Evolutionary conservation across 1,139 yeast species (phyloP).

Genomic region (Pichia kudriavzevii): DNA sequence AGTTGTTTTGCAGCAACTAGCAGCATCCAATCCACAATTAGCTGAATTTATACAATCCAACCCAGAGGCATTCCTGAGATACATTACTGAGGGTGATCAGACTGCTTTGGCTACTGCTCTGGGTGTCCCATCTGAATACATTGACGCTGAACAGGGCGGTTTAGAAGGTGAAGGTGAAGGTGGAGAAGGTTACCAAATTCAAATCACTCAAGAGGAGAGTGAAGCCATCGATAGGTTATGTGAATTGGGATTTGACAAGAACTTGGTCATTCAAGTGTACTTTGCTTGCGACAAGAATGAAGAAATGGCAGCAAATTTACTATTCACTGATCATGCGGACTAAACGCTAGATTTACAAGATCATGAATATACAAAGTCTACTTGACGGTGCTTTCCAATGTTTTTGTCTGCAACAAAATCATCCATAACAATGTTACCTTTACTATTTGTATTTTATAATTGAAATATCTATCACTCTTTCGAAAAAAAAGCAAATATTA

Average conservation of each 20-base stretch:
- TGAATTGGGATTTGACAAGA: conserved; percentile 87
- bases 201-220: conserved; percentile 75
- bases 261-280: conserved; percentile 84
- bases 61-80: conserved; percentile 78
- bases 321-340: conserved; percentile 45
- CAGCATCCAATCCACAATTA: conserved; percentile 78
- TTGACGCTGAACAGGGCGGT: conserved; percentile 31
- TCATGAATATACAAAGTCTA: not conserved
- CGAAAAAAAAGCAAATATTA: not conserved
- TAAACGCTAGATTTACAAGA: conserved; percentile 6
- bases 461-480: not conserved
- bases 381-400: not conserved
- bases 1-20: conserved; percentile 73
- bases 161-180: conserved; percentile 33
- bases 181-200: conserved; percentile 43
- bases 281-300: conserved; percentile 98
- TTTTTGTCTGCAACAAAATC: no score
- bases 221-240: conserved; percentile 82
- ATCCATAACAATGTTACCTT: not conserved
- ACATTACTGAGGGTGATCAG: conserved; percentile 54
- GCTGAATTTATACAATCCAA: conserved; percentile 77
- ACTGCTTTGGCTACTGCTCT: conserved; percentile 26
- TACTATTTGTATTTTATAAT: conserved; percentile 1
- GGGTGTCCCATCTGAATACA: conserved; percentile 26
- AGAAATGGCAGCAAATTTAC: conserved; percentile 89